Percentiles rank a stretch among this genome's conserved stretches.
Evolutionary conservation across 2,329 filamentous ascomycete species (phyloP).

Genomic region (Bipolaris cookei): DNA sequence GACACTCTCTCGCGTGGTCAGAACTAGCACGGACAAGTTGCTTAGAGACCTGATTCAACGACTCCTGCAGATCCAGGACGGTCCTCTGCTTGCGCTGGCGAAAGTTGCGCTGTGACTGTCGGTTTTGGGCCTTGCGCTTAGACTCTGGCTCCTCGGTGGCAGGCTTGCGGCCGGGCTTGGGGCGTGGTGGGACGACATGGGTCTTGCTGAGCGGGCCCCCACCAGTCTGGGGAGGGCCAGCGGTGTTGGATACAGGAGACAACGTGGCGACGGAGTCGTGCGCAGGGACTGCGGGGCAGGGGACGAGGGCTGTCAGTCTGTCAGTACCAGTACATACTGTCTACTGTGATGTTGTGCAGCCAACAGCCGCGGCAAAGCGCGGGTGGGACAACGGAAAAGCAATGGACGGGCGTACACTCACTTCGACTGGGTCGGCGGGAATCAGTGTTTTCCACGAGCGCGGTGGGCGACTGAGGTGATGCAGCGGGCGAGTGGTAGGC

Average conservation of each 20-base stretch:
- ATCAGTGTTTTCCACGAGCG: constrained; percentile 20
- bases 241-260: constrained; percentile 30
- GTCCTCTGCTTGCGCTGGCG: constrained; percentile 76
- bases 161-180: constrained; percentile 84
- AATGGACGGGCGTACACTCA: constrained; percentile 20
- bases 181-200: constrained; percentile 52
- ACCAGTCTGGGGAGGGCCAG: constrained; percentile 39
- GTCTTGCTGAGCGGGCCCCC: constrained; percentile 49
- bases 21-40: not conserved
- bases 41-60: constrained; percentile 2
- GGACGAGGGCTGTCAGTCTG: constrained; percentile 20
- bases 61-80: constrained; percentile 68
- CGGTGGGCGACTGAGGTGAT: constrained; percentile 11
- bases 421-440: constrained; percentile 25
- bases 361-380: constrained; percentile 16
- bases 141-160: constrained; percentile 91
- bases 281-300: constrained; percentile 11
- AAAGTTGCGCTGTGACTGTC: constrained; percentile 89
- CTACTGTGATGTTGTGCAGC: constrained; percentile 2
- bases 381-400: constrained; percentile 11
- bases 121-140: constrained; percentile 93
- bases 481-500: not conserved
- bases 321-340: not conserved
- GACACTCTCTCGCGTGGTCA: not conserved
- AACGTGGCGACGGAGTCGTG: constrained; percentile 29